A percentile compares a stretch with the other conserved stretches of the same genome.
Conservation (phyloP, 129 eudicot species). For the Lactuca saligna region DNA sequence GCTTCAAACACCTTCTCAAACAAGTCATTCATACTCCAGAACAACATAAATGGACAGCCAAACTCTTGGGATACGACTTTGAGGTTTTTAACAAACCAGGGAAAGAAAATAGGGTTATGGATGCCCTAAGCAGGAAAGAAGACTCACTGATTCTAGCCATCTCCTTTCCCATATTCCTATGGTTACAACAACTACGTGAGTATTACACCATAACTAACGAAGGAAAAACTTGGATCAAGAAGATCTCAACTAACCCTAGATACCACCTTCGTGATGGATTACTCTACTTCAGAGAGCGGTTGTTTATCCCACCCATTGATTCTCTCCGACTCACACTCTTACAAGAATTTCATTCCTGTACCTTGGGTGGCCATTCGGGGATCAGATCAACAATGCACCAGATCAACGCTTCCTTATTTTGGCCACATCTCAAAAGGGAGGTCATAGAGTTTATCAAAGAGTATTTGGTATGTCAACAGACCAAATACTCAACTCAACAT, state of each 20-base stretch:
- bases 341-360: not conserved
- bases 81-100: too few species aligned
- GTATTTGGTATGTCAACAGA: too few species aligned
- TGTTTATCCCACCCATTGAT: not conserved
- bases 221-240: not conserved
- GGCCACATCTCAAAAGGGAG: too few species aligned
- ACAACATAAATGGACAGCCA: too few species aligned
- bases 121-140: not conserved
- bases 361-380: too few species aligned
- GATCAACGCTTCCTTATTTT: too few species aligned
- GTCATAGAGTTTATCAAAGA: too few species aligned
- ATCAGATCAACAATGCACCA: too few species aligned
- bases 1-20: too few species aligned
- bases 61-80: too few species aligned
- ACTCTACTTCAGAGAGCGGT: not conserved
- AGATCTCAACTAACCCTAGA: not conserved
- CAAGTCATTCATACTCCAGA: too few species aligned
- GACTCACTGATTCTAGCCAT: not conserved
- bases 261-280: not conserved
- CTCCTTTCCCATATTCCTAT: not conserved
- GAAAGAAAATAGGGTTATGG: not conserved
- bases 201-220: not conserved
- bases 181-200: not conserved
- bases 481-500: too few species aligned
- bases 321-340: not conserved